phyloP scores from a whole-genome alignment of 768 basidiomycete genomes.

The Amanita brunnescens region DNA sequence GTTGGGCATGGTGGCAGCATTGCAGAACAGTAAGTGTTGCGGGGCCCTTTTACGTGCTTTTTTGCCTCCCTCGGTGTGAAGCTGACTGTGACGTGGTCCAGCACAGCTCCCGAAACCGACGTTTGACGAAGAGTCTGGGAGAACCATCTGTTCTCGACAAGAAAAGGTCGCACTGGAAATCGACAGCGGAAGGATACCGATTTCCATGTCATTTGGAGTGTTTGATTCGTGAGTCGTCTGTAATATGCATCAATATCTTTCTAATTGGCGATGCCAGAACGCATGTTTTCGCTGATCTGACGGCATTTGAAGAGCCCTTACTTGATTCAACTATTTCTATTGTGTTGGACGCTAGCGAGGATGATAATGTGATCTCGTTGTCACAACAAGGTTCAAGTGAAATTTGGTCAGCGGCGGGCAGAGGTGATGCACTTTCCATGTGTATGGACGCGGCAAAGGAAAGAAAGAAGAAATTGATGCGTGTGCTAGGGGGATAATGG shows the following conservation, averaged over 20 bases:
- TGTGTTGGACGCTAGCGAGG: slow-evolving; percentile 38
- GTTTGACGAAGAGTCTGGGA: slow-evolving; percentile 58
- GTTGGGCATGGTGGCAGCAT: slow-evolving; percentile 78
- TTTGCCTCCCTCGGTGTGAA: not conserved
- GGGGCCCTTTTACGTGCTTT: too few species aligned
- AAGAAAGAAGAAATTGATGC: slow-evolving; percentile 11
- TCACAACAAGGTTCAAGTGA: slow-evolving; percentile 45
- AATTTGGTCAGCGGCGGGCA: slow-evolving; percentile 4
- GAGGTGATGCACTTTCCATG: slow-evolving; percentile 21
- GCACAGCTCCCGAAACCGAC: slow-evolving; percentile 64
- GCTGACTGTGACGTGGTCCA: slow-evolving; percentile 18
- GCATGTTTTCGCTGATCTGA: slow-evolving; percentile 71
- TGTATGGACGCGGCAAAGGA: slow-evolving; percentile 32
- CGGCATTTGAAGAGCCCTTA: slow-evolving; percentile 85
- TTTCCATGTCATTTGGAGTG: slow-evolving; percentile 66
- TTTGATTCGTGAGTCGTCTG: slow-evolving; percentile 60
- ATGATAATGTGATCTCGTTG: slow-evolving; percentile 36
- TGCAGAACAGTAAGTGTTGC: slow-evolving; percentile 64
- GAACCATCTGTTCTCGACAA: slow-evolving; percentile 50
- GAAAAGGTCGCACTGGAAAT: slow-evolving; percentile 40
- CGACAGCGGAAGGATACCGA: slow-evolving; percentile 26
- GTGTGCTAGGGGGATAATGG: not conserved
- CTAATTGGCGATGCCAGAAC: slow-evolving; percentile 28
- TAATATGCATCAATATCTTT: not conserved
- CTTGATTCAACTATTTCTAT: slow-evolving; percentile 65